These are phyloP conservation scores for Chimonanthus salicifolius DNA, from an alignment of 164 flowering plant genomes.

Conservation along the genomic window DNA sequence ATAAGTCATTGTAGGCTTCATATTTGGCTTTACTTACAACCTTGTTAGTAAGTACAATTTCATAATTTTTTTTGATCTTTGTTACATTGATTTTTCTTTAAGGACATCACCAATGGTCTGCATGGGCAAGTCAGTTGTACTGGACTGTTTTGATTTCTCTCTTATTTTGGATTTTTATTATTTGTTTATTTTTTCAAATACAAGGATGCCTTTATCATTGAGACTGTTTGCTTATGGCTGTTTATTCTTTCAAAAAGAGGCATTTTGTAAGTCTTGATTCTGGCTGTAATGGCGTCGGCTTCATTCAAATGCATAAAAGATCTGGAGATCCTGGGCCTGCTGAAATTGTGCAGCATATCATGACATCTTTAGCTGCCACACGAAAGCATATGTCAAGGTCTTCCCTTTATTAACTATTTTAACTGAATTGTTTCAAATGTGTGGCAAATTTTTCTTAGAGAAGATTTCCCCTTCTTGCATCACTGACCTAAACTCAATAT, in stretches of 20 bases:
- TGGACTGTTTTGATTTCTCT: not conserved
- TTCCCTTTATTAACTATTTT: not conserved
- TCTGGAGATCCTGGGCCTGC: slow-evolving; percentile 70
- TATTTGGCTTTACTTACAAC: no score
- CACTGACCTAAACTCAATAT: not conserved
- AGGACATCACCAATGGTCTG: no score
- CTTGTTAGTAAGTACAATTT: no score
- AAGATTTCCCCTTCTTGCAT: not conserved
- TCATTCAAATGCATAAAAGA: slow-evolving; percentile 79
- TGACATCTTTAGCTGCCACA: slow-evolving; percentile 71
- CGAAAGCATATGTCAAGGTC: slow-evolving; percentile 93
- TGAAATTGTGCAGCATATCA: slow-evolving; percentile 70
- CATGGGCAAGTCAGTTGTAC: not conserved
- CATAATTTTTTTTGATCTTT: no score
- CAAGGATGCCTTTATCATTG: not conserved
- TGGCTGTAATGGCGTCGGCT: slow-evolving; percentile 85
- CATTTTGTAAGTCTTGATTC: slow-evolving; percentile 76
- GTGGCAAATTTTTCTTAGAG: not conserved
- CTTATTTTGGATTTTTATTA: not conserved
- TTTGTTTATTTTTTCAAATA: not conserved
- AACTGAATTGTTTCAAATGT: not conserved
- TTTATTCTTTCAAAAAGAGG: slow-evolving; percentile 47
- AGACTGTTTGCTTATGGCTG: slow-evolving; percentile 16
- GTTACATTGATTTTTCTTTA: no score
- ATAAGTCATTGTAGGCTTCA: no score